These are phyloP conservation scores for Lachnellula suecica DNA, from an alignment of 2,329 filamentous ascomycete genomes.

Conservation along the genomic window DNA sequence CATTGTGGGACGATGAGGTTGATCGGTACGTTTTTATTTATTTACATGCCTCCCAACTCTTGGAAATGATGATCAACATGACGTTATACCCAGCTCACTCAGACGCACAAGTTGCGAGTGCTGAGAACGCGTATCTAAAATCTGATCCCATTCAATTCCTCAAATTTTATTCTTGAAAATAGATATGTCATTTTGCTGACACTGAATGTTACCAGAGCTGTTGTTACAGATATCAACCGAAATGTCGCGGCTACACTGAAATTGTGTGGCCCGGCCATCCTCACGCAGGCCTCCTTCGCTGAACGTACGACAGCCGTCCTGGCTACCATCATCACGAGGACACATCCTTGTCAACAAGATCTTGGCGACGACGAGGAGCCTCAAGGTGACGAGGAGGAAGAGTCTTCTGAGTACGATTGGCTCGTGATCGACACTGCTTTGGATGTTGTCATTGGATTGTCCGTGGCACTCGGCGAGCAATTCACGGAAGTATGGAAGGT, in stretches of 20 bases:
- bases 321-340: constrained; percentile 78
- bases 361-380: constrained; percentile 79
- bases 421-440: constrained; percentile 91
- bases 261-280: constrained; percentile 82
- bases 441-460: constrained; percentile 83
- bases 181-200: constrained; percentile 41
- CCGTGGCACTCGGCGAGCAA: constrained; percentile 74
- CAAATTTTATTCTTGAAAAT: constrained; percentile 21
- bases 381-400: constrained; percentile 60
- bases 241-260: constrained; percentile 89
- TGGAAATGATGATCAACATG: constrained; percentile 78
- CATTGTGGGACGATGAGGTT: constrained; percentile 84
- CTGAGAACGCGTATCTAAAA: constrained; percentile 76
- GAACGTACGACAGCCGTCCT: constrained; percentile 76
- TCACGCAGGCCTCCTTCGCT: constrained; percentile 71
- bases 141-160: constrained; percentile 38
- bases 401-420: constrained; percentile 97
- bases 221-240: constrained; percentile 93
- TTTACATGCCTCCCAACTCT: constrained; percentile 5
- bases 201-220: constrained; percentile 55
- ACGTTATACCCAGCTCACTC: constrained; percentile 99
- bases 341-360: constrained; percentile 91
- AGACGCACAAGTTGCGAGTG: constrained; percentile 84
- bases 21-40: constrained; percentile 73
- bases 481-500: constrained; percentile 93